A percentile compares a stretch with the other conserved stretches of the same genome.
These are phyloP conservation scores for Solanum gracilifrons DNA, from an alignment of 257 asterid genomes.

Conservation along the genomic window DNA sequence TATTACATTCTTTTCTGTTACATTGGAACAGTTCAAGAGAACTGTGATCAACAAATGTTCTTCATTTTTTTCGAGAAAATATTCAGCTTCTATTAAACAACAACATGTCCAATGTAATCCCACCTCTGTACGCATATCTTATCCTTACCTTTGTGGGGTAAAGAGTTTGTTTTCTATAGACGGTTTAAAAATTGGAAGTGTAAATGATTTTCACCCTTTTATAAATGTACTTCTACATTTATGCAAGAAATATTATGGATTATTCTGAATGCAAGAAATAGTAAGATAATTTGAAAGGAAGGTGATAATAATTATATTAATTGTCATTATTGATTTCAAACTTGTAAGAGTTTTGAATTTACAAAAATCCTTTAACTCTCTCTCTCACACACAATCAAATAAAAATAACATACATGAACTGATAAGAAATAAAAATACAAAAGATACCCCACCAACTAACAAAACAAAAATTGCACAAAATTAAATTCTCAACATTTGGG, in stretches of 20 bases:
- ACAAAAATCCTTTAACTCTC: background rate
- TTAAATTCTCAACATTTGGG: slow-evolving; percentile 30
- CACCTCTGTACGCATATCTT: background rate
- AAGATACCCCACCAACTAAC: background rate
- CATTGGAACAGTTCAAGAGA: background rate
- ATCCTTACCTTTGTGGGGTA: background rate
- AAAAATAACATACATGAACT: background rate
- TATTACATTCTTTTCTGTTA: background rate
- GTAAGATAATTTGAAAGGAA: background rate
- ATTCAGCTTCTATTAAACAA: background rate
- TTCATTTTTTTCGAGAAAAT: background rate
- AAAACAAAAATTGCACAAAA: background rate
- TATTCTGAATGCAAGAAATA: background rate
- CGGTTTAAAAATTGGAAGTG: background rate
- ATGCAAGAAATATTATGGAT: background rate
- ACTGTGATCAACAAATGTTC: background rate
- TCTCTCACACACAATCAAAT: background rate
- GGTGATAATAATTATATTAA: background rate
- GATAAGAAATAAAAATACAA: background rate
- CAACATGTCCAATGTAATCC: background rate
- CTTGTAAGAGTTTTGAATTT: background rate
- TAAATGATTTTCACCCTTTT: background rate
- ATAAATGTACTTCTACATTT: no score
- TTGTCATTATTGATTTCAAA: background rate
- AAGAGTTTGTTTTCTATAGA: background rate